Percentiles rank a stretch among this genome's conserved stretches.
phyloP scores from a whole-genome alignment of 2,329 filamentous ascomycete species.

The Aspergillus sp. region DNA sequence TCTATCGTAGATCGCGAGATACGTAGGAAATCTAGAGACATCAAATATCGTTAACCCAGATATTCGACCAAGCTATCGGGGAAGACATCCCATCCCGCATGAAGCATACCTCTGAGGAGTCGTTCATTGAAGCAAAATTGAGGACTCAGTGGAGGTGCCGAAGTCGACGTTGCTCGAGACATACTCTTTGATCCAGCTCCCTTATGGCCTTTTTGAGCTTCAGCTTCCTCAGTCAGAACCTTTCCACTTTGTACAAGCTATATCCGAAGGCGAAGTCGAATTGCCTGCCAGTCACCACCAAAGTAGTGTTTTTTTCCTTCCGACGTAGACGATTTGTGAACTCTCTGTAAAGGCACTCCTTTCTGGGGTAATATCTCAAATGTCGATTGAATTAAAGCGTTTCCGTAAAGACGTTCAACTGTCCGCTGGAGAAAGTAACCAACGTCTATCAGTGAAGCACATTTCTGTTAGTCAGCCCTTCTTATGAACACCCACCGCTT shows the following conservation, averaged over 20 bases:
- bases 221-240: conserved; percentile 28
- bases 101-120: conserved; percentile 55
- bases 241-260: conserved; percentile 29
- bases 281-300: too few species aligned
- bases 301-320: too few species aligned
- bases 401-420: too few species aligned
- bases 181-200: conserved; percentile 23
- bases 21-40: conserved; percentile 70
- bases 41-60: background rate
- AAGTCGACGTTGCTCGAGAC: conserved; percentile 32
- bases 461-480: too few species aligned
- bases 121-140: conserved; percentile 71
- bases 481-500: too few species aligned
- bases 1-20: conserved; percentile 77
- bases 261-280: background rate
- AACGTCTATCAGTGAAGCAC: too few species aligned
- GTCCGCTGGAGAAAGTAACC: too few species aligned
- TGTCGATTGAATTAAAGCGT: too few species aligned
- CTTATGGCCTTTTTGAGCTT: conserved; percentile 18
- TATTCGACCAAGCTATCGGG: too few species aligned
- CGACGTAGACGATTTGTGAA: too few species aligned
- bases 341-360: too few species aligned
- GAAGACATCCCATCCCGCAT: background rate
- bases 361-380: too few species aligned
- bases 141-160: conserved; percentile 52